A percentile compares a stretch with the other conserved stretches of the same genome.
Evolutionary conservation across 129 eudicot genomes (phyloP).

Genomic region (Helichrysum umbraculigerum): DNA sequence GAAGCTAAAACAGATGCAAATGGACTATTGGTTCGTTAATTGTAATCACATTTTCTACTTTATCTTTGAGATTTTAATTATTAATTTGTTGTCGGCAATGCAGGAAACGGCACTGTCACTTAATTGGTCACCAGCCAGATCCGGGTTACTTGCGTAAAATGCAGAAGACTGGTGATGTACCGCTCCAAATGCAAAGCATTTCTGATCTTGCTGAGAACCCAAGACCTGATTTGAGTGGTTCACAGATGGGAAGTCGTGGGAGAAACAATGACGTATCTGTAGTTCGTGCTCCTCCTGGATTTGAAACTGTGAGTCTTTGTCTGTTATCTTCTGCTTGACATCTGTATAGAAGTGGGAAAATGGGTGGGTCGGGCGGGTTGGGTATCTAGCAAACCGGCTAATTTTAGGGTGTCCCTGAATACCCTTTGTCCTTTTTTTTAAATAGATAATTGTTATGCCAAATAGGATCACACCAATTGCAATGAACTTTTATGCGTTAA

Average conservation of each 20-base stretch:
- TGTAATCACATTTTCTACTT: conserved; percentile 5
- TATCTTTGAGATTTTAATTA: background rate
- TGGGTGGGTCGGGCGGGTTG: background rate
- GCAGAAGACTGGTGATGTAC: conserved; percentile 29
- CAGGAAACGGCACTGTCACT: conserved; percentile 80
- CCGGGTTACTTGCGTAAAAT: conserved; percentile 26
- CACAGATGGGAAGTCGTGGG: conserved; percentile 27
- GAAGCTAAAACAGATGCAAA: conserved; percentile 74
- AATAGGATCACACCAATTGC: no score
- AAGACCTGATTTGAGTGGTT: conserved; percentile 37
- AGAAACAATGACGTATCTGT: conserved; percentile 29
- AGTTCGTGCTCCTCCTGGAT: conserved; percentile 36
- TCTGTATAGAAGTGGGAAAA: background rate
- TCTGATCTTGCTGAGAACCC: conserved; percentile 32
- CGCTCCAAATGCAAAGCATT: conserved; percentile 19
- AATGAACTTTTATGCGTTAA: no score
- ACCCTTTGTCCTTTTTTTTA: background rate
- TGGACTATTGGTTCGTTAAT: conserved; percentile 73
- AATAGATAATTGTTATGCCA: background rate
- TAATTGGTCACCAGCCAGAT: conserved; percentile 57
- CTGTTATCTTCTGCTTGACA: background rate
- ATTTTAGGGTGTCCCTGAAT: background rate
- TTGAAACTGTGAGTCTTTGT: conserved; percentile 39
- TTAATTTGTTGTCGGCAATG: conserved; percentile 16
- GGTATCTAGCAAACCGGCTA: background rate